Evolutionary conservation across 345 rosid species (phyloP).

Genomic region (Eucalyptus shirleyi): DNA sequence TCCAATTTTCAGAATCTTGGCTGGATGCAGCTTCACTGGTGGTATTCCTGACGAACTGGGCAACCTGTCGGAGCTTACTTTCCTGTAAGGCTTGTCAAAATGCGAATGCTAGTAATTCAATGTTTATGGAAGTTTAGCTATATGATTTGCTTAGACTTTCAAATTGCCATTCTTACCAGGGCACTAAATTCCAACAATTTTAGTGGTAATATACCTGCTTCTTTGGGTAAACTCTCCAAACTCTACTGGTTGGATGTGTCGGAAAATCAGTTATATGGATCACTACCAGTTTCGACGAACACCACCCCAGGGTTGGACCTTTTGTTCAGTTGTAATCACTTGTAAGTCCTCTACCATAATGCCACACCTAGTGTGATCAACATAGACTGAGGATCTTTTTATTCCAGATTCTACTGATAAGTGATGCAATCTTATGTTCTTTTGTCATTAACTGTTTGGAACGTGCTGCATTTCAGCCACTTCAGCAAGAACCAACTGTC

Average conservation of each 20-base stretch:
- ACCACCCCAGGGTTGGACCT: conserved; percentile 30
- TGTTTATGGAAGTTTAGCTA: neutral
- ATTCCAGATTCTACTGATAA: neutral
- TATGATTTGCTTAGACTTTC: neutral
- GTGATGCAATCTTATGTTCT: neutral
- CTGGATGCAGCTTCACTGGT: conserved; percentile 72
- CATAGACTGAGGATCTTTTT: neutral
- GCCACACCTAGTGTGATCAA: neutral
- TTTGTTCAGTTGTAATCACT: conserved; percentile 17
- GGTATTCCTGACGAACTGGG: conserved; percentile 71
- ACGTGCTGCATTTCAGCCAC: conserved; percentile 10
- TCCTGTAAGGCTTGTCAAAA: conserved; percentile 49
- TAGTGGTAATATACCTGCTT: conserved; percentile 22
- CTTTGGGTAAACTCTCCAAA: conserved; percentile 20
- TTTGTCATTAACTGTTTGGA: neutral
- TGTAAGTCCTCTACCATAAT: conserved; percentile 8
- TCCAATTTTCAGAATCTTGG: conserved; percentile 49
- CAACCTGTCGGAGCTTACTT: conserved; percentile 60
- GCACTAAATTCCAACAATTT: conserved; percentile 31
- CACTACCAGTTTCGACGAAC: conserved; percentile 27
- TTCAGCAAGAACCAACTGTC: conserved; percentile 20
- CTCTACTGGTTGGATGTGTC: conserved; percentile 37
- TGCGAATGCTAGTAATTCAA: neutral
- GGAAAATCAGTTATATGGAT: conserved; percentile 25
- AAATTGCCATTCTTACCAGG: conserved; percentile 3